Percentiles rank a stretch among this genome's conserved stretches.
Conservation (phyloP, 202 grass and related monocot genomes). For the Thinopyrum obtusiflorum region DNA sequence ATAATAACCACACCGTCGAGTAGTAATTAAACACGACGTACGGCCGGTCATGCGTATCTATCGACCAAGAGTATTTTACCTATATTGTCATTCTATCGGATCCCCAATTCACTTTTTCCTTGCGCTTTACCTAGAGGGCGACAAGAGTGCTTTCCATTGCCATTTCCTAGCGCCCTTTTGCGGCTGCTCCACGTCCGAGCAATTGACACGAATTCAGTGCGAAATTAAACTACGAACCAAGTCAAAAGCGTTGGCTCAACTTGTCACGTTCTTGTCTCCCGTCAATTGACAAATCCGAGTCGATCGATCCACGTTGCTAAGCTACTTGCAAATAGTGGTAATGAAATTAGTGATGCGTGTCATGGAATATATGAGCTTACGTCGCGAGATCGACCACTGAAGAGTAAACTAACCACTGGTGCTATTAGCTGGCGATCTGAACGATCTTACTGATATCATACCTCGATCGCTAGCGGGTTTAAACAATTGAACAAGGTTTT, state of each 20-base stretch:
- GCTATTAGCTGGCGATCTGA: neutral
- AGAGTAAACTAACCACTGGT: neutral
- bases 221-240: neutral
- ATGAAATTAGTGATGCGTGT: neutral
- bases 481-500: neutral
- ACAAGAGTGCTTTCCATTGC: neutral
- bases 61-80: neutral
- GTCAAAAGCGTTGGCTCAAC: neutral
- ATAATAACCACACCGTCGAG: neutral
- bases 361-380: conserved; percentile 6
- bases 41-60: neutral
- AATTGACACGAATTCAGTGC: neutral
- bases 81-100: neutral
- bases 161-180: neutral
- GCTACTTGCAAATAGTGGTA: neutral
- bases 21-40: neutral
- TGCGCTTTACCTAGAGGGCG: conserved; percentile 1
- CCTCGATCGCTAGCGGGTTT: neutral
- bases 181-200: neutral
- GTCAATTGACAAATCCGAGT: conserved; percentile 26
- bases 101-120: neutral
- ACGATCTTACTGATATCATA: neutral
- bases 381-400: neutral
- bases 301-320: neutral
- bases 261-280: conserved; percentile 27